Conservation (phyloP, 352 stramenopile genomes). For the Peronosclerospora sorghi region DNA sequence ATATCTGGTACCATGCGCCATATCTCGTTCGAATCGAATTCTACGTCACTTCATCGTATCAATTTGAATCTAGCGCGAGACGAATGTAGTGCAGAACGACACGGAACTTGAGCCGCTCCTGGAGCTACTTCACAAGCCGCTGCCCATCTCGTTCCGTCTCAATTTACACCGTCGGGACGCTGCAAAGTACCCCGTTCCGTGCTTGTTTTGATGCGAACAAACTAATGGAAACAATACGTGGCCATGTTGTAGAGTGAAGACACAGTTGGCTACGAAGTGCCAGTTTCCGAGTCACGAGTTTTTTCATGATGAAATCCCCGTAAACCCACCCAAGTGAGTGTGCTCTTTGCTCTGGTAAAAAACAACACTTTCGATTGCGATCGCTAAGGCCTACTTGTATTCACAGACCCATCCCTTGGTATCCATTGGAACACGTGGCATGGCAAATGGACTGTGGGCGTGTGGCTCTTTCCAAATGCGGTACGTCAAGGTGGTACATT, state of each 20-base stretch:
- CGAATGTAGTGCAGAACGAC: conserved; percentile 37
- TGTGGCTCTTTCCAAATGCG: conserved; percentile 70
- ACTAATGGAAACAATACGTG: too few species aligned
- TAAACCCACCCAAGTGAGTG: conserved; percentile 54
- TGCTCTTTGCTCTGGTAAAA: background rate
- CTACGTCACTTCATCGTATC: background rate
- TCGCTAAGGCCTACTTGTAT: background rate
- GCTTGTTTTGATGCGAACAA: too few species aligned
- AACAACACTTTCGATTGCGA: background rate
- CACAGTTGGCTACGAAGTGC: conserved; percentile 29
- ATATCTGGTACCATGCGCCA: conserved; percentile 26
- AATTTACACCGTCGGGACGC: conserved; percentile 63
- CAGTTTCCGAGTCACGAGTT: conserved; percentile 52
- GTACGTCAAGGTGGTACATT: too few species aligned
- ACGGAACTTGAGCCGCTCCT: conserved; percentile 54
- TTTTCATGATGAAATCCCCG: conserved; percentile 34
- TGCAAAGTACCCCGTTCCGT: conserved; percentile 11
- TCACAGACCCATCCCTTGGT: conserved; percentile 58
- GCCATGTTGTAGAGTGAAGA: conserved; percentile 28
- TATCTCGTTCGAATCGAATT: background rate
- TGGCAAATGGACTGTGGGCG: conserved; percentile 79
- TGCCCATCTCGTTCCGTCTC: conserved; percentile 74
- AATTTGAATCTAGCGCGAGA: conserved; percentile 30
- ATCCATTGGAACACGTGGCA: conserved; percentile 61
- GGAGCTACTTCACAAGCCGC: conserved; percentile 57